phyloP scores from a whole-genome alignment of 768 basidiomycete genomes.

The Daedaleopsis nitida region DNA sequence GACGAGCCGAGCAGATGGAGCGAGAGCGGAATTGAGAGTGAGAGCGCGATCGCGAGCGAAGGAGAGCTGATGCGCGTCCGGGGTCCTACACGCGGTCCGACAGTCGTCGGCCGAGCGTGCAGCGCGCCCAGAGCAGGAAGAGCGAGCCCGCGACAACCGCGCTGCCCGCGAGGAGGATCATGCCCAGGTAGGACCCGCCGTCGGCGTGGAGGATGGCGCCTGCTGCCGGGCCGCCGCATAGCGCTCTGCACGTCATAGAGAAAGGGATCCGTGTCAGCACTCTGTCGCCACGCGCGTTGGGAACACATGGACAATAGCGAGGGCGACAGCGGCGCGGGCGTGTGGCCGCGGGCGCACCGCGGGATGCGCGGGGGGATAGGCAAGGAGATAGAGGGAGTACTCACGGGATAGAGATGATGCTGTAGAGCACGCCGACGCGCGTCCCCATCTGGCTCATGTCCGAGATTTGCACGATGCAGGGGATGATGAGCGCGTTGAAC shows the following conservation, averaged over 20 bases:
- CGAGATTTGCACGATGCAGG: slow-evolving; percentile 69
- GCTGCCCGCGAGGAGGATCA: slow-evolving; percentile 63
- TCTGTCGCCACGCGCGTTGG: not conserved
- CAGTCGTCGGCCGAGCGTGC: slow-evolving; percentile 8
- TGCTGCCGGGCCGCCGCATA: slow-evolving; percentile 65
- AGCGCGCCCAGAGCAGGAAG: slow-evolving; percentile 49
- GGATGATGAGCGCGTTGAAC: slow-evolving; percentile 67
- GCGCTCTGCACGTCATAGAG: slow-evolving; percentile 42
- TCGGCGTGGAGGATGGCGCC: slow-evolving; percentile 53
- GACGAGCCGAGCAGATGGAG: not conserved
- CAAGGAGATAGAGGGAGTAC: slow-evolving; percentile 31
- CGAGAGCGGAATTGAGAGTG: not conserved
- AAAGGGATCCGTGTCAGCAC: not conserved
- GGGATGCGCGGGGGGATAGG: not conserved
- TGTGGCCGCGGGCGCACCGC: not conserved
- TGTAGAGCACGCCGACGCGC: slow-evolving; percentile 66
- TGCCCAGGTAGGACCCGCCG: slow-evolving; percentile 48
- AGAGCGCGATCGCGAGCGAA: not conserved
- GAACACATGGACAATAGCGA: too few species aligned
- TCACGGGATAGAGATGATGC: slow-evolving; percentile 68
- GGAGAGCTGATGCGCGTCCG: not conserved
- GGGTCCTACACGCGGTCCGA: slow-evolving; percentile 6
- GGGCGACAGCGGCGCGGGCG: too few species aligned
- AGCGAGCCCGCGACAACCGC: slow-evolving; percentile 61
- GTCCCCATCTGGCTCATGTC: slow-evolving; percentile 59